phyloP scores from a whole-genome alignment of 2,329 filamentous ascomycete species.

The Fusarium secorum region DNA sequence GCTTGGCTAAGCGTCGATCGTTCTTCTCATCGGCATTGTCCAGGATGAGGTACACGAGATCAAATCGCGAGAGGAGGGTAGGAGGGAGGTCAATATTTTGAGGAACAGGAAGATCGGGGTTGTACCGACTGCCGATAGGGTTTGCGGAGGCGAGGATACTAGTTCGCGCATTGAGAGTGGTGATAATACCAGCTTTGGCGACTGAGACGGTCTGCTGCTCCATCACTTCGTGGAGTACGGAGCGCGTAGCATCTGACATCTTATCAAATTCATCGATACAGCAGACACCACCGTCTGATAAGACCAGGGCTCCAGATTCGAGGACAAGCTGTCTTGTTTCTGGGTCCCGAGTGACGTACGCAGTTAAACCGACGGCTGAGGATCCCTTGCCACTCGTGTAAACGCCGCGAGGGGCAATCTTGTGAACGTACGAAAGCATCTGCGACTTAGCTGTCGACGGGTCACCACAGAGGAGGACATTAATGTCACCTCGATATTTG shows the following conservation, averaged over 20 bases:
- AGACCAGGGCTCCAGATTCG: constrained; percentile 79
- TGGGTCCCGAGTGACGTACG: constrained; percentile 81
- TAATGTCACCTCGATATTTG: constrained; percentile 96
- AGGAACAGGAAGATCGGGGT: constrained; percentile 91
- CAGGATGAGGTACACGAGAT: constrained; percentile 94
- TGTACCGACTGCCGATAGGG: constrained; percentile 97
- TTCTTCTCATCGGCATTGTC: constrained; percentile 91
- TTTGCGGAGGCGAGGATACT: constrained; percentile 97
- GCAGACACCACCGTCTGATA: constrained; percentile 83
- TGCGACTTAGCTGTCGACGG: constrained; percentile 97
- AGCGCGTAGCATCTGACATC: constrained; percentile 81
- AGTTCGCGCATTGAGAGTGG: constrained; percentile 93
- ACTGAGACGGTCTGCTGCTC: constrained; percentile 87
- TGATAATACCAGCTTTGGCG: constrained; percentile 93
- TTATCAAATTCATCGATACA: constrained; percentile 89
- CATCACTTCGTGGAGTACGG: constrained; percentile 88
- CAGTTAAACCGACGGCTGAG: constrained; percentile 81
- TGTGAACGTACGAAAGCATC: constrained; percentile 92
- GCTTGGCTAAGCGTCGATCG: constrained; percentile 87
- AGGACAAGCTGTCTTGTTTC: constrained; percentile 82
- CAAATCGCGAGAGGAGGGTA: constrained; percentile 93
- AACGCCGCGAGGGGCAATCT: constrained; percentile 89
- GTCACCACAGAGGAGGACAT: constrained; percentile 94
- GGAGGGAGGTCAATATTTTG: constrained; percentile 98
- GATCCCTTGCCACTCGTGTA: constrained; percentile 85